These are phyloP conservation scores for Raphanus raphanistrum DNA, from an alignment of 345 rosid genomes.

Conservation along the genomic window DNA sequence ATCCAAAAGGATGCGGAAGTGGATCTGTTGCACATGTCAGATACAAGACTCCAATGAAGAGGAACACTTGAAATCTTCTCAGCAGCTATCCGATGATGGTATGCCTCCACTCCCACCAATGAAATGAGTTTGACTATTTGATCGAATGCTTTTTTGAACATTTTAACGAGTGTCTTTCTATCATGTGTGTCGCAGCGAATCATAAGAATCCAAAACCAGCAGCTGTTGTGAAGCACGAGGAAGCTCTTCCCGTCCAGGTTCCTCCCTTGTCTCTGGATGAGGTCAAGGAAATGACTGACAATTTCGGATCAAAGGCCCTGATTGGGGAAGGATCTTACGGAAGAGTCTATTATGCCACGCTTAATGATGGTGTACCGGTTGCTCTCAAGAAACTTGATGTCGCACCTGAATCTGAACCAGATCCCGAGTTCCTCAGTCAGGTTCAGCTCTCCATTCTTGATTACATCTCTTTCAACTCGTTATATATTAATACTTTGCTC, in stretches of 20 bases:
- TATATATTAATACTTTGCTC: not conserved
- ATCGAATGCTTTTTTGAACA: too few species aligned
- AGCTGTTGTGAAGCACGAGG: constrained; percentile 56
- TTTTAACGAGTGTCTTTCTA: not conserved
- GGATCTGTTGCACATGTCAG: constrained; percentile 88
- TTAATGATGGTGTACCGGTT: constrained; percentile 53
- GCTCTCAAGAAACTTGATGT: constrained; percentile 80
- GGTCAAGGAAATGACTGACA: constrained; percentile 65
- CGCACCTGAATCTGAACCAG: constrained; percentile 72
- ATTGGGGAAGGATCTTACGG: constrained; percentile 95
- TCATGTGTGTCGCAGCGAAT: constrained; percentile 9
- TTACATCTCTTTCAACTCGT: not conserved
- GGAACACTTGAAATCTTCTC: constrained; percentile 61
- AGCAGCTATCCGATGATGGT: constrained; percentile 73
- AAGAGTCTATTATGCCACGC: constrained; percentile 71
- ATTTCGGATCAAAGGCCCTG: constrained; percentile 37
- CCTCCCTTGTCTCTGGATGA: constrained; percentile 60
- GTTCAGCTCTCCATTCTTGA: constrained; percentile 14
- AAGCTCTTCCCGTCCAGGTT: constrained; percentile 63
- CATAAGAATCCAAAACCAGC: constrained; percentile 51
- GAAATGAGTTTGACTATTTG: not conserved
- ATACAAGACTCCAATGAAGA: constrained; percentile 71
- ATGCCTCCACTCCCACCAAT: constrained; percentile 27
- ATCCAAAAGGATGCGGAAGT: constrained; percentile 68
- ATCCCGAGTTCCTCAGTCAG: constrained; percentile 82